Evolutionary conservation across 2,329 filamentous ascomycete species (phyloP).

Genomic region (Lecanicillium sp.): DNA sequence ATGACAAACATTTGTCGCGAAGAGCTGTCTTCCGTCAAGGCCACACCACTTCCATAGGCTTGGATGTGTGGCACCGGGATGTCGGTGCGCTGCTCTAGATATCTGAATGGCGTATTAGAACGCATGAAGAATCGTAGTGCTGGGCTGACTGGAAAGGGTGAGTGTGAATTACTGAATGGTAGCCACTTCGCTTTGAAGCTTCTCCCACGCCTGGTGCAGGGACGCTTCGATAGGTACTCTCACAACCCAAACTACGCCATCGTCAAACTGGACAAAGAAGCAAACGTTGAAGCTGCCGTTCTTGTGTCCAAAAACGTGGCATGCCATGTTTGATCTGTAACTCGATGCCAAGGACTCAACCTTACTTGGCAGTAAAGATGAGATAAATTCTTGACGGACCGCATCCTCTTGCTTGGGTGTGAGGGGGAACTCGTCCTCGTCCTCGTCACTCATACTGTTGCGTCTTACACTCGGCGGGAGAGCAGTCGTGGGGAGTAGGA

Average conservation of each 20-base stretch:
- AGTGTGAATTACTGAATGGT: conserved; percentile 14
- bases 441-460: too few species aligned
- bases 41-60: conserved; percentile 13
- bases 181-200: conserved; percentile 18
- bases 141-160: too few species aligned
- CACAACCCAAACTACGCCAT: conserved; percentile 14
- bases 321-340: neutral
- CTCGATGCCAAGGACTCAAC: too few species aligned
- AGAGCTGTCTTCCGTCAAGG: neutral
- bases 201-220: conserved; percentile 15
- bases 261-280: conserved; percentile 4
- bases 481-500: too few species aligned
- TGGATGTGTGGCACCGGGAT: conserved; percentile 16
- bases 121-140: too few species aligned
- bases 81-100: conserved; percentile 13
- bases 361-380: too few species aligned
- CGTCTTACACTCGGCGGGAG: too few species aligned
- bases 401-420: too few species aligned
- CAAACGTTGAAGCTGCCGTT: conserved; percentile 3
- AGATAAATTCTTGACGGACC: too few species aligned
- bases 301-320: neutral
- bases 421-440: too few species aligned
- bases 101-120: too few species aligned
- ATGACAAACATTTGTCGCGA: conserved; percentile 15
- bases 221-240: conserved; percentile 16